A percentile compares a stretch with the other conserved stretches of the same genome.
phyloP scores from a whole-genome alignment of 129 eudicot genomes.

The Saussurea involucrata region DNA sequence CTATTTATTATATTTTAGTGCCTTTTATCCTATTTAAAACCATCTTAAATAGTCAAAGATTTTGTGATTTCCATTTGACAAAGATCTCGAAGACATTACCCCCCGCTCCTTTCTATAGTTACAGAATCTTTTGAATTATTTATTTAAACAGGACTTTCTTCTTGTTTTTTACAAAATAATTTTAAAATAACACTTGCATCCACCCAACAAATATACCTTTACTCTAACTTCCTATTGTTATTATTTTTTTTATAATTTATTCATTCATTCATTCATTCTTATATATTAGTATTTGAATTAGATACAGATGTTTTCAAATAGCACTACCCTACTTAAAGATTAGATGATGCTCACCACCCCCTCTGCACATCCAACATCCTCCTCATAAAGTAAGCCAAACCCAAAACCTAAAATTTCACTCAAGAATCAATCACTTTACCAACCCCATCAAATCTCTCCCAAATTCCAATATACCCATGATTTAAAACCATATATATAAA shows the following conservation, averaged over 20 bases:
- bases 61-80: not conserved
- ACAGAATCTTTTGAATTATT: slow-evolving; percentile 15
- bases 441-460: slow-evolving; percentile 19
- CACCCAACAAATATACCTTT: not conserved
- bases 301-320: not conserved
- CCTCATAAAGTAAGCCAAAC: slow-evolving; percentile 19
- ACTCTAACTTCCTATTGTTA: not conserved
- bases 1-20: too few species aligned
- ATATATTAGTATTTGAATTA: not conserved
- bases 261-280: not conserved
- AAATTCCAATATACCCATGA: slow-evolving; percentile 10
- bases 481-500: slow-evolving; percentile 1
- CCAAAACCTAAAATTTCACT: slow-evolving; percentile 28
- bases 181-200: not conserved
- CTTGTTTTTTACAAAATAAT: not conserved
- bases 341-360: not conserved
- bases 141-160: slow-evolving; percentile 14
- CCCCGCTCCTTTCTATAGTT: not conserved
- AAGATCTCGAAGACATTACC: not conserved
- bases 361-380: slow-evolving; percentile 9
- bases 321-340: slow-evolving; percentile 8
- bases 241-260: not conserved
- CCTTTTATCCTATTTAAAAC: too few species aligned
- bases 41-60: not conserved
- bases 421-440: slow-evolving; percentile 35